Evolutionary conservation across 2,329 filamentous ascomycete species (phyloP), one percentile per base, ranked within the genome.

Genomic region (Leptographium wingfieldii): DNA sequence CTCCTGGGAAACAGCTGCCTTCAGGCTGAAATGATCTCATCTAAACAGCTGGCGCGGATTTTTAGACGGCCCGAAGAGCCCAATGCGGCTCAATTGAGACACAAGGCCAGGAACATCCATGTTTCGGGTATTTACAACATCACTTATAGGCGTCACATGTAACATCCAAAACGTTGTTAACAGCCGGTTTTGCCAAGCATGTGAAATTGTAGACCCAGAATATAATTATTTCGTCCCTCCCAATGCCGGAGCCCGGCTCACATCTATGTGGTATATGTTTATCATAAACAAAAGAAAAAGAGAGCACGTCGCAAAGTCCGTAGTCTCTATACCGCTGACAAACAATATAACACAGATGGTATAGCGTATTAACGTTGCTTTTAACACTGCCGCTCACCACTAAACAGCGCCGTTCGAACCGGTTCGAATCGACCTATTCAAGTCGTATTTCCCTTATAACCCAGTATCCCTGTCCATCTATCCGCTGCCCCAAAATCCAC

Each of bases 191-290:
- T 35, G 33, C 33, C 33, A 11, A 35, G 33, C 11, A 6, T 35
- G 11, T 11, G 33, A 14, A 38, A 38, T 3, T 40, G 38, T 10
- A 16, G 14, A 16, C 12, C 6, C 38, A 40, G 40, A 46, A 46
- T 46, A 7, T 7, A 48, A 51, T 25, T 29, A 25, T 25, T 25
- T n/a, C 19, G 38, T 46, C 38, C 35, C 11, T 46, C n/a, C 11
- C n/a, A 22, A 27, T 40, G 38, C 48, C 43, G 16, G 7, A n/a
- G 9, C 3, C 25, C 48, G 22, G 22, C 38, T 43, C 38, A 29
- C 38, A 56, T 56, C 55, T 56, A 56, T 46, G 55, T 56, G 38
- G 55, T 56, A 56, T 56, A 55, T 35, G 52, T 54, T 33, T 54
- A 54, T 54, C 52, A 14, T 11, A 27, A 25, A 25, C n/a, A 22